Evolutionary conservation across 2,329 filamentous ascomycete species (phyloP).

Genomic region (Colletotrichum spinosum): DNA sequence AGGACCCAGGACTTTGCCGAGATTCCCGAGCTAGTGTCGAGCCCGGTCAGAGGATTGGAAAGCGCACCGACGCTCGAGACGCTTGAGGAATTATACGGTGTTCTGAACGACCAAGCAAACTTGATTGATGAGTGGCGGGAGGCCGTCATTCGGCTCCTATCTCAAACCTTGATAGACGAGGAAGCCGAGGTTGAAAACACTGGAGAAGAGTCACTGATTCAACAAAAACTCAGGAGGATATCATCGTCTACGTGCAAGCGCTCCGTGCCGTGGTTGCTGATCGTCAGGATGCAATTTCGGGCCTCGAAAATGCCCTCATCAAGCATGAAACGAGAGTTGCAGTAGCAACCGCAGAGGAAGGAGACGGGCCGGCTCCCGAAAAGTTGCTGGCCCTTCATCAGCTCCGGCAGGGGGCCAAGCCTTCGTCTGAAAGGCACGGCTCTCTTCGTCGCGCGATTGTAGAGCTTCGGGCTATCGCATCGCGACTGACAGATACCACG

Average conservation of each 20-base stretch:
- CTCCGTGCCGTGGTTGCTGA: constrained; percentile 83
- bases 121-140: constrained; percentile 81
- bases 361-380: constrained; percentile 78
- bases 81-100: constrained; percentile 72
- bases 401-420: constrained; percentile 60
- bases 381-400: constrained; percentile 65
- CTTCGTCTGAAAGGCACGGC: constrained; percentile 55
- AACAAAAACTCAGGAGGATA: constrained; percentile 86
- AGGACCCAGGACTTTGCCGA: constrained; percentile 67
- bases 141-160: constrained; percentile 76
- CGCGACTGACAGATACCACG: constrained; percentile 64
- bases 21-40: constrained; percentile 68
- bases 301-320: constrained; percentile 80
- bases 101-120: constrained; percentile 78
- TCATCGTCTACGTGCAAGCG: constrained; percentile 87
- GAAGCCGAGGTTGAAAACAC: constrained; percentile 79
- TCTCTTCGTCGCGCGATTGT: constrained; percentile 80
- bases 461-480: constrained; percentile 76
- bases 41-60: constrained; percentile 75
- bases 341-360: constrained; percentile 68
- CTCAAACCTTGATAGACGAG: constrained; percentile 84
- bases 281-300: constrained; percentile 80
- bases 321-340: constrained; percentile 77
- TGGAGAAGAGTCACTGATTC: constrained; percentile 90
- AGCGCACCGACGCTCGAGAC: constrained; percentile 73